Evolutionary conservation across 108 stramenopile species (phyloP).

Genomic region (Cafeteria roenbergensis): DNA sequence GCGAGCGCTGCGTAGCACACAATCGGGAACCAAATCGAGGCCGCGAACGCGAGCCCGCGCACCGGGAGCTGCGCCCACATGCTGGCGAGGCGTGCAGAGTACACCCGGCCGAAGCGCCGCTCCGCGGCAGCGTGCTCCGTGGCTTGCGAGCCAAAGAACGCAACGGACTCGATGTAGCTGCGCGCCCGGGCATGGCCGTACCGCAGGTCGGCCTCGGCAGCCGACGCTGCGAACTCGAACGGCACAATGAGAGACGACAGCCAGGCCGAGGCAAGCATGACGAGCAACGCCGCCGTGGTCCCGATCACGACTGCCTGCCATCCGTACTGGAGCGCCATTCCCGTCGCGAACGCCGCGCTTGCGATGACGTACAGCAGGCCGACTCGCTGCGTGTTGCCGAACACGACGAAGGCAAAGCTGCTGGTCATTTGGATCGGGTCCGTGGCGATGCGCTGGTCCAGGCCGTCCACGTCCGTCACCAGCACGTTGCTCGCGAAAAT

Average conservation of each 20-base stretch:
- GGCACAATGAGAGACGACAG: background rate
- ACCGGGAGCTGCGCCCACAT: background rate
- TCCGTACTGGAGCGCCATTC: background rate
- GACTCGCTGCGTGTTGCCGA: background rate
- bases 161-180: background rate
- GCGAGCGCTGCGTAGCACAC: background rate
- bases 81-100: background rate
- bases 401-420: background rate
- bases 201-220: background rate
- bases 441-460: background rate
- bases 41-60: background rate
- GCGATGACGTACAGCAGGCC: background rate
- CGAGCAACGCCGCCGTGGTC: background rate
- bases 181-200: background rate
- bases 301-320: background rate
- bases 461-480: background rate
- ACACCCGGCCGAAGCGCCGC: background rate
- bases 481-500: background rate
- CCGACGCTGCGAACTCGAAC: background rate
- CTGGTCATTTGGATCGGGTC: background rate
- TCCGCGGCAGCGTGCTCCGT: background rate
- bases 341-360: background rate
- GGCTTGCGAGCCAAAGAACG: background rate
- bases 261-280: background rate
- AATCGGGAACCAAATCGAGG: background rate